These are phyloP conservation scores for Mitragyna speciosa DNA, from an alignment of 257 asterid species.

Conservation along the genomic window DNA sequence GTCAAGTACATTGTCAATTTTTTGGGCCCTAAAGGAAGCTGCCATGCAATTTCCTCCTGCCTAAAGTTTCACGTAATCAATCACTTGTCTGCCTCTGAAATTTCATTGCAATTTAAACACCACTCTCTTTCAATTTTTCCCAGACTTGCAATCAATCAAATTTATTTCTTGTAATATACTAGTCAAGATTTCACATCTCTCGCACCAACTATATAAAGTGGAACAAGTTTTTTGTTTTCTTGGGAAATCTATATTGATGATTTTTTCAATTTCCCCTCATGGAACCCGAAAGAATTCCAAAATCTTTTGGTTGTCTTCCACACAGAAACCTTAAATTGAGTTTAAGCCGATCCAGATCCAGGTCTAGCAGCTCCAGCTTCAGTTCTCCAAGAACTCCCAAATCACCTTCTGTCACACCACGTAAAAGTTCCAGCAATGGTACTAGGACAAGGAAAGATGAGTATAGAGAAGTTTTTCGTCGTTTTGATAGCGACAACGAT, in stretches of 20 bases:
- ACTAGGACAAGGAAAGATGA: slow-evolving; percentile 40
- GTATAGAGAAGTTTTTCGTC: slow-evolving; percentile 50
- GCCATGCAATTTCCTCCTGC: slow-evolving; percentile 37
- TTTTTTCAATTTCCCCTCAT: neutral
- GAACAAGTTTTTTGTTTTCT: neutral
- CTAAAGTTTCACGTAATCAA: slow-evolving; percentile 23
- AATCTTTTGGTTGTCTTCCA: slow-evolving; percentile 34
- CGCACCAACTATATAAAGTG: slow-evolving; percentile 7
- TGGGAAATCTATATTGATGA: neutral
- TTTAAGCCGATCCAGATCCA: slow-evolving; percentile 26
- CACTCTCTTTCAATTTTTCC: slow-evolving; percentile 13
- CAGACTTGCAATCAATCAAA: neutral
- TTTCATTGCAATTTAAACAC: slow-evolving; percentile 23
- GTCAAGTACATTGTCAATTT: slow-evolving; percentile 16
- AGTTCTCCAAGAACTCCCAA: slow-evolving; percentile 30
- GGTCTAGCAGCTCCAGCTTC: slow-evolving; percentile 21
- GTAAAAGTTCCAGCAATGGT: neutral
- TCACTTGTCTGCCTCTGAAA: slow-evolving; percentile 11
- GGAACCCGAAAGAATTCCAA: slow-evolving; percentile 28
- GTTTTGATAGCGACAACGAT: slow-evolving; percentile 52
- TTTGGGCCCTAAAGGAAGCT: slow-evolving; percentile 28
- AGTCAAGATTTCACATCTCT: neutral
- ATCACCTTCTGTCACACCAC: slow-evolving; percentile 14
- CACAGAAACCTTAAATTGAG: slow-evolving; percentile 26
- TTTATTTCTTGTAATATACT: neutral